phyloP scores from a whole-genome alignment of 2,329 filamentous ascomycete species.

The Akanthomyces lecanii region DNA sequence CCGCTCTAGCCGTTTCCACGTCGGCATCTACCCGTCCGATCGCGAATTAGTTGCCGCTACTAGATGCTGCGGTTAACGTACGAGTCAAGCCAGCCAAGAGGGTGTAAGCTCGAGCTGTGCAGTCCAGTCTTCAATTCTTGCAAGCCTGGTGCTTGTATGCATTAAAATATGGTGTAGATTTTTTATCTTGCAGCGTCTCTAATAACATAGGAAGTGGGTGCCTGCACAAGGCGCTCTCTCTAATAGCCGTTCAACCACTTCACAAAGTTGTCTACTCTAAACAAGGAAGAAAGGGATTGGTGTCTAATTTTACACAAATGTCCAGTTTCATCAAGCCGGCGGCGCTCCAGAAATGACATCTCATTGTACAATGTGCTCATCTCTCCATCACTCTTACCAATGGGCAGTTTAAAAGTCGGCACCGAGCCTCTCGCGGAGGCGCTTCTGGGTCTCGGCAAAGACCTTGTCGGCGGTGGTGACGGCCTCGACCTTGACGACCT shows the following conservation, averaged over 20 bases:
- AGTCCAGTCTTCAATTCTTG: too few species aligned
- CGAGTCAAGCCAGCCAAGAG: too few species aligned
- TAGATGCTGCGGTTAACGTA: too few species aligned
- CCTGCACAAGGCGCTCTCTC: conserved; percentile 8
- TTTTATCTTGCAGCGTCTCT: conserved; percentile 1
- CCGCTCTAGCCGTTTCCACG: not conserved
- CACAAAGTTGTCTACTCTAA: not conserved
- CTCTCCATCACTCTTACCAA: not conserved
- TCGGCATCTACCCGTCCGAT: not conserved
- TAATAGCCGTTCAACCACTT: not conserved
- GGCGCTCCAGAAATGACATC: not conserved
- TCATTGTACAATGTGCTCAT: conserved; percentile 1
- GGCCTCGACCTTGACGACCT: conserved; percentile 77
- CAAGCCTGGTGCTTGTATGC: not conserved
- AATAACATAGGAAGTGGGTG: conserved; percentile 12
- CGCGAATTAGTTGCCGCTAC: too few species aligned
- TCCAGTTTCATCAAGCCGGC: not conserved
- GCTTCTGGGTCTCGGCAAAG: conserved; percentile 48
- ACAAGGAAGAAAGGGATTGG: not conserved
- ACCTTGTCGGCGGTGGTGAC: conserved; percentile 61
- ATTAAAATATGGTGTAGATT: conserved; percentile 1
- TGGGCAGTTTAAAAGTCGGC: conserved; percentile 13
- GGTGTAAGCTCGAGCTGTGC: too few species aligned
- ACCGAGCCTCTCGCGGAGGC: conserved; percentile 47
- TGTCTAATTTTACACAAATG: not conserved